Base-by-base conservation (phyloP, 1,284 basidiomycete species). In the Schizopora paradoxa region DNA sequence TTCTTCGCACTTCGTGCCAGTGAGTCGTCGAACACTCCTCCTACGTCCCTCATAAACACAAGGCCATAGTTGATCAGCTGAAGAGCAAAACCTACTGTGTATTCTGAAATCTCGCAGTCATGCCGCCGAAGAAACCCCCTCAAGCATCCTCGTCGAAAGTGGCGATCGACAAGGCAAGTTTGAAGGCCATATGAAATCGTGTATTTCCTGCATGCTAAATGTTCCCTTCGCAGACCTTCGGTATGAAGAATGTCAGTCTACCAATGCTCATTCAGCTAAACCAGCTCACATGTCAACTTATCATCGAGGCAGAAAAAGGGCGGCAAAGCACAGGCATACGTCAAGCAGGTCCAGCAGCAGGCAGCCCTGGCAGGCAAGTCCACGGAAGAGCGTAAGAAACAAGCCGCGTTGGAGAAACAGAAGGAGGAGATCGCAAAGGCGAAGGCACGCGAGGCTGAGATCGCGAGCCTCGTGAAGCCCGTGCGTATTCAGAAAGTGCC, bases 271-370 rank as follows among this genome's bases (percentile, higher is more conserved):
- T 19, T 49, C 34, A 25, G 31, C 38, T 38, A 29, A 4, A 16
- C 44, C 6, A 27, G 55, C 34, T 50, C 35, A 52, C 35, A 18
- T n/a, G 35, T 26, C 18, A 39, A 39, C 32, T 16, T 31, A 37
- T 6, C 43, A 41, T 22, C 51, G 48, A 16, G 48, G 47, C 18
- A 94, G 95, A 88, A 94, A 93, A 64, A 93, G 93, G 73, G 93
- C 90, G 10, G 72, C 87, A 55, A 97, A 89, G 94, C 92, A 22
- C 89, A 98, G 71, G 83, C 87, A 61, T 76, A 88, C 54, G 83
- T 96, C 18, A 77, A 80, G 38, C 69, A 74, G 40, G 82, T 97
- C 43, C 81, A 94, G 66, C 76, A 85, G 56, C 88, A 94, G 61
- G 69, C 77, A 41, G 65, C 79, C 6, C 54, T 72, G 57, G 66